phyloP scores from a whole-genome alignment of 805 yeast genomes.

The Wickerhamomyces subpelliculosus region DNA sequence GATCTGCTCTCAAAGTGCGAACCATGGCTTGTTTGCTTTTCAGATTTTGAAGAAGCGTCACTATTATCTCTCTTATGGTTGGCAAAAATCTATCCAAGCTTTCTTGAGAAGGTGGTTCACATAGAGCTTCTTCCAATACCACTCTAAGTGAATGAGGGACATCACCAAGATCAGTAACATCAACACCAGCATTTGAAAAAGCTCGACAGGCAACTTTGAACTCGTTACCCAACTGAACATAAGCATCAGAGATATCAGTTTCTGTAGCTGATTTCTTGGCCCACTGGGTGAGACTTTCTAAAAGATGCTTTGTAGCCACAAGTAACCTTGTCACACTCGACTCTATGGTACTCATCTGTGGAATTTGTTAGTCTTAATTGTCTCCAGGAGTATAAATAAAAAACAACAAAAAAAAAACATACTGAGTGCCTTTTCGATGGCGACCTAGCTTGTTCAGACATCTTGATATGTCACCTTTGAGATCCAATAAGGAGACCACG shows the following conservation, averaged over 20 bases:
- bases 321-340: slow-evolving; percentile 72
- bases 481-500: too few relatives aligned
- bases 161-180: slow-evolving; percentile 78
- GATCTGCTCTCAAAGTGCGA: slow-evolving; percentile 27
- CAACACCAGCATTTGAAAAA: slow-evolving; percentile 72
- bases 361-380: slow-evolving; percentile 5
- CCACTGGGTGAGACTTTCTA: slow-evolving; percentile 90
- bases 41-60: slow-evolving; percentile 67
- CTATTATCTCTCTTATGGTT: slow-evolving; percentile 77
- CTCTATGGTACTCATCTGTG: slow-evolving; percentile 54
- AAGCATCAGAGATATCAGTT: slow-evolving; percentile 79
- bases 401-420: slow-evolving; percentile 3
- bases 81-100: slow-evolving; percentile 79
- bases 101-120: slow-evolving; percentile 79
- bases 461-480: neutral
- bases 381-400: too few relatives aligned
- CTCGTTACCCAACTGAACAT: slow-evolving; percentile 89
- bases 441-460: slow-evolving; percentile 1
- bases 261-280: slow-evolving; percentile 76
- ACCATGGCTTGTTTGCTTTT: slow-evolving; percentile 70
- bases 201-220: slow-evolving; percentile 81
- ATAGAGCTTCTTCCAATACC: slow-evolving; percentile 78
- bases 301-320: slow-evolving; percentile 80
- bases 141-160: slow-evolving; percentile 78
- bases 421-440: slow-evolving; percentile 23